Evolutionary conservation across 495 filamentous ascomycete genomes (phyloP).

Genomic region (Stereocaulon alpinum): DNA sequence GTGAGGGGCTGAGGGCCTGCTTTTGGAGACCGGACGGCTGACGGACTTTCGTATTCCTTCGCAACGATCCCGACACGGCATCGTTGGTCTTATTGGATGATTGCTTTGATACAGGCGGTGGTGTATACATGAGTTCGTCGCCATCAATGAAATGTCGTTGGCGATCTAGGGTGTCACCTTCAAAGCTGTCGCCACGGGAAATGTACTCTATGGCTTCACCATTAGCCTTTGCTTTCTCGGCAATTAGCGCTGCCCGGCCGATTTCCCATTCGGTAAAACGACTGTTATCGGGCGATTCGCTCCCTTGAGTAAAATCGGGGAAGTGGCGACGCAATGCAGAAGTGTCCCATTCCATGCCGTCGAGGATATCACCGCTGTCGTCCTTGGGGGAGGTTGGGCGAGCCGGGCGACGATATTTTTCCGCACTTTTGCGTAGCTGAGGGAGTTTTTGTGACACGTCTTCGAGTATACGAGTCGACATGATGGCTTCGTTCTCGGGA

Average conservation of each 20-base stretch:
- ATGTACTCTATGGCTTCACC: constrained; percentile 12
- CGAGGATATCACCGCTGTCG: constrained; percentile 22
- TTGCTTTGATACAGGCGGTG: constrained; percentile 24
- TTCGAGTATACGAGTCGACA: constrained; percentile 40
- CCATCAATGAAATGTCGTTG: constrained; percentile 39
- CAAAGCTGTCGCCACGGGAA: constrained; percentile 11
- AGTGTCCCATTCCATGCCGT: constrained; percentile 33
- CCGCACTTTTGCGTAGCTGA: constrained; percentile 27
- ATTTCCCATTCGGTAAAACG: constrained; percentile 27
- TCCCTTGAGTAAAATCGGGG: constrained; percentile 46
- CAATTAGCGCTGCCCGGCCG: constrained; percentile 34
- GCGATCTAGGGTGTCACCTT: constrained; percentile 35
- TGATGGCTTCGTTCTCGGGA: constrained; percentile 42
- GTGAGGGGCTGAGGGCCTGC: constrained; percentile 34
- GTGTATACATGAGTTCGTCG: constrained; percentile 34
- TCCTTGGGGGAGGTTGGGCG: constrained; percentile 36
- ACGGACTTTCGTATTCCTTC: constrained; percentile 1
- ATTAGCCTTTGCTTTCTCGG: constrained; percentile 30
- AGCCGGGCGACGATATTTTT: constrained; percentile 23
- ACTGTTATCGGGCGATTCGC: constrained; percentile 30
- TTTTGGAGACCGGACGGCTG: constrained; percentile 34
- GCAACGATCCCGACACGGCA: constrained; percentile 33
- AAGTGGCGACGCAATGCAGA: constrained; percentile 53
- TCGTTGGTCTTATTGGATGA: constrained; percentile 12
- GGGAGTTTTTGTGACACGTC: constrained; percentile 30